Evolutionary conservation across 352 stramenopile species (phyloP).

Genomic region (Globisporangium sylvaticum): DNA sequence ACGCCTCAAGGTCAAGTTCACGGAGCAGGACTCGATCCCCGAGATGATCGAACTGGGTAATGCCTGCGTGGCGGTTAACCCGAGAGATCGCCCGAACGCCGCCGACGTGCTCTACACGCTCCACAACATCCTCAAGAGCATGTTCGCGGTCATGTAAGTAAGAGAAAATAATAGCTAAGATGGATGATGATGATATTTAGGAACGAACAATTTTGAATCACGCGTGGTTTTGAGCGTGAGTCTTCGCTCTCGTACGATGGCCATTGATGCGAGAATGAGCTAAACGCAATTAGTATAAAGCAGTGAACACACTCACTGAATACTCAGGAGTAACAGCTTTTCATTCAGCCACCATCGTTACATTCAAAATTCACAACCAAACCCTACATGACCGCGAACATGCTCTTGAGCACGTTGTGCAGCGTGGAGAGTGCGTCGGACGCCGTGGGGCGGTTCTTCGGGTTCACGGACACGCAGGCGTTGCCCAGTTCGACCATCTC

Average conservation of each 20-base stretch:
- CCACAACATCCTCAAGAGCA: conserved; percentile 2
- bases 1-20: background rate
- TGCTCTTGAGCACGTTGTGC: conserved; percentile 1
- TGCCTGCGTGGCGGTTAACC: background rate
- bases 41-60: background rate
- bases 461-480: background rate
- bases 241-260: no score
- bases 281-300: no score
- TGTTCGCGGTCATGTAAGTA: background rate
- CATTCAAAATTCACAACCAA: background rate
- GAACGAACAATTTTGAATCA: background rate
- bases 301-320: no score
- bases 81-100: background rate
- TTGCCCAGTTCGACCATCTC: background rate
- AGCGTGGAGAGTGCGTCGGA: background rate
- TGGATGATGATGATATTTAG: background rate
- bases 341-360: background rate
- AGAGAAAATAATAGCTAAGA: no score
- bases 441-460: background rate
- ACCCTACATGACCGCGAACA: background rate
- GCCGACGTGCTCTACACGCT: conserved; percentile 1
- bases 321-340: background rate
- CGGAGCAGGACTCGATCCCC: background rate
- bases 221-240: no score
- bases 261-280: no score